Evolutionary conservation across 306 rosid species (phyloP).

Genomic region (Lupinus albus): DNA sequence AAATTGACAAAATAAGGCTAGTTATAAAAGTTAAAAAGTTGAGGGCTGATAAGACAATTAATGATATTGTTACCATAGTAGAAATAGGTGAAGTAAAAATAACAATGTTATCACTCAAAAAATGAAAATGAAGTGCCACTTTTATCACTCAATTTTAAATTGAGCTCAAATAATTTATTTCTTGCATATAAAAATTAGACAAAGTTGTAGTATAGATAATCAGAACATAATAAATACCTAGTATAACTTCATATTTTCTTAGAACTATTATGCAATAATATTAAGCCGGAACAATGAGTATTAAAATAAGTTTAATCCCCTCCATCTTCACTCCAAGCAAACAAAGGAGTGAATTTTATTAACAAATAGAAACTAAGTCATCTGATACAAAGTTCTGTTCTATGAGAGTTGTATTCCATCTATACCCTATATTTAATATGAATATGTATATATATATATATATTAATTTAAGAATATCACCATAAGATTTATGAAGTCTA

Average conservation of each 20-base stretch:
- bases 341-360: neutral
- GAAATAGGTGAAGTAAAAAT: neutral
- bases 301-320: neutral
- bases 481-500: conserved; percentile 10
- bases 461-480: neutral
- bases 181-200: neutral
- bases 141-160: conserved; percentile 20
- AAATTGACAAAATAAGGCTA: conserved; percentile 28
- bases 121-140: neutral
- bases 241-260: neutral
- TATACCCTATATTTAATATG: neutral
- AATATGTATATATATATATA: too few species aligned
- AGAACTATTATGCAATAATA: neutral
- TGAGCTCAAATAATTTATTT: conserved; percentile 2
- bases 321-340: conserved; percentile 28
- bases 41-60: neutral
- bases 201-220: neutral
- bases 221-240: too few species aligned
- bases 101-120: neutral
- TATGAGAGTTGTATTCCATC: neutral
- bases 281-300: neutral
- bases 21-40: neutral
- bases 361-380: neutral
- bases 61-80: neutral
- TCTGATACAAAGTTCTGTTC: neutral